phyloP scores from a whole-genome alignment of 73 alveolate genomes.

The Tetrahymena elliotti region DNA sequence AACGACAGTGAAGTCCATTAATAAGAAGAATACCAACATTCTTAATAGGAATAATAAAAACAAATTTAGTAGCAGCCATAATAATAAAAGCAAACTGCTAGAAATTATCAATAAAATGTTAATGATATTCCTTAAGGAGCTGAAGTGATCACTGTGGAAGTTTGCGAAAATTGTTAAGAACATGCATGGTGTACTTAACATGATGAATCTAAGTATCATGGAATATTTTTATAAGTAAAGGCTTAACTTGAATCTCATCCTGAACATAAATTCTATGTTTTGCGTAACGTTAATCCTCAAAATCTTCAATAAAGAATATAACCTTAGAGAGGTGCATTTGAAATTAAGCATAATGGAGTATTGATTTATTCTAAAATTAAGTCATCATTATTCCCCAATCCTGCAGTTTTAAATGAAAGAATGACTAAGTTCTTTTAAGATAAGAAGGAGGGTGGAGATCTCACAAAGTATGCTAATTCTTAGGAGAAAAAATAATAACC shows the following conservation, averaged over 20 bases:
- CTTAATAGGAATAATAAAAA: neutral
- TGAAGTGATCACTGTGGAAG: conserved; percentile 14
- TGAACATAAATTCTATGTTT: neutral
- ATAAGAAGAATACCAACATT: neutral
- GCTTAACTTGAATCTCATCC: neutral
- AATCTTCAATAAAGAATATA: neutral
- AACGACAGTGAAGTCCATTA: neutral
- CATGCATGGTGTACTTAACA: conserved; percentile 52
- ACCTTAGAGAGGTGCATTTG: neutral
- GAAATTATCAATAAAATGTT: neutral
- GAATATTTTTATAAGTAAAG: neutral
- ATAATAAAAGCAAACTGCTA: neutral
- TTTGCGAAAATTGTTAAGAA: conserved; percentile 22
- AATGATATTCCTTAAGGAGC: conserved; percentile 8
- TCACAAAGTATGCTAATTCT: neutral
- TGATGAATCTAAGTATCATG: conserved; percentile 31
- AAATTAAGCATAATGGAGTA: neutral
- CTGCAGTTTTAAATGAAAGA: neutral
- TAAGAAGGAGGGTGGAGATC: neutral
- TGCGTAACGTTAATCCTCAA: neutral
- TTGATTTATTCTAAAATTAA: neutral
- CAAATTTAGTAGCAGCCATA: neutral
- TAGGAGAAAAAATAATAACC: neutral
- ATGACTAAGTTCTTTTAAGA: neutral
- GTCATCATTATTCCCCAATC: neutral